Conservation (phyloP, 2,329 filamentous ascomycete species). For the Pyricularia sp. region DNA sequence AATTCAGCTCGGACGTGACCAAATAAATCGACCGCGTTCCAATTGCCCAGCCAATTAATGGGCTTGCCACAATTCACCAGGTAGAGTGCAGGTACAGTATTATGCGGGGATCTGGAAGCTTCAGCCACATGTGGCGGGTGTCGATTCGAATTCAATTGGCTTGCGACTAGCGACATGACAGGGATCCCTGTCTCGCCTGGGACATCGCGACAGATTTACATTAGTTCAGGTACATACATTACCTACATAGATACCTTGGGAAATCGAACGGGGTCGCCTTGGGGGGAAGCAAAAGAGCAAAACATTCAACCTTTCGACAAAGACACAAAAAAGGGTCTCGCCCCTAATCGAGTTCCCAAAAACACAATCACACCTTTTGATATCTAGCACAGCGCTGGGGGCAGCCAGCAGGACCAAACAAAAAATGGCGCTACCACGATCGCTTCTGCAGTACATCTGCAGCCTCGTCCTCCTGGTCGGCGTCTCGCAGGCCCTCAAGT, state of each 20-base stretch:
- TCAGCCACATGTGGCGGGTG: not conserved
- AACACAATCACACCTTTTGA: not conserved
- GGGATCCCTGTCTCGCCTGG: not conserved
- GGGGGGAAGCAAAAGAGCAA: not conserved
- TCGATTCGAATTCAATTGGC: not conserved
- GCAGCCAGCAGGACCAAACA: not conserved
- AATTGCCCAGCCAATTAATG: not conserved
- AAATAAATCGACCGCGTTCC: not conserved
- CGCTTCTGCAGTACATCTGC: constrained; percentile 45
- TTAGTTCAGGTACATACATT: not conserved
- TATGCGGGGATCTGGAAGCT: not conserved
- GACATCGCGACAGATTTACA: constrained; percentile 6
- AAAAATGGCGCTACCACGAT: constrained; percentile 15
- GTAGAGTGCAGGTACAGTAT: not conserved
- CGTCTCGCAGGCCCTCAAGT: constrained; percentile 64
- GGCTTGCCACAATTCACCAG: not conserved
- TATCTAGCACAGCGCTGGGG: not conserved
- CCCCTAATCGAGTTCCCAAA: not conserved
- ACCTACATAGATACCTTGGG: not conserved
- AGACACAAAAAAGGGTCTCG: not conserved
- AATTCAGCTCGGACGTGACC: not conserved
- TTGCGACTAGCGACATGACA: not conserved
- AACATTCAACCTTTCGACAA: not conserved
- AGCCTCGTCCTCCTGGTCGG: constrained; percentile 42
- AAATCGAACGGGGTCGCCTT: not conserved